A percentile compares a stretch with the other conserved stretches of the same genome.
Evolutionary conservation across 2,329 filamentous ascomycete species (phyloP).

Genomic region (Cercospora citrullina): DNA sequence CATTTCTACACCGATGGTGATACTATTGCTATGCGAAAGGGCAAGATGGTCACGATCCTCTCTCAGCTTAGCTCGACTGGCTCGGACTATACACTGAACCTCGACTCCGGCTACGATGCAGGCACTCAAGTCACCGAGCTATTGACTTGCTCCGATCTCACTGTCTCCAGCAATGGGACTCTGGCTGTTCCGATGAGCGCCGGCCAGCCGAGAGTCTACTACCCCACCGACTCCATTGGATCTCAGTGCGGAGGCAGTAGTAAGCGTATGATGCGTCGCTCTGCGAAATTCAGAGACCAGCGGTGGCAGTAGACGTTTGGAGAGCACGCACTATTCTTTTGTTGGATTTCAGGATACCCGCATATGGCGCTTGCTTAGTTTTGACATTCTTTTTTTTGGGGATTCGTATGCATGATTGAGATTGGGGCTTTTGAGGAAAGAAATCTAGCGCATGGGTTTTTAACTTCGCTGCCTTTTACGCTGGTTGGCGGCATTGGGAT

Average conservation of each 20-base stretch:
- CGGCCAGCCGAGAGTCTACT: conserved; percentile 42
- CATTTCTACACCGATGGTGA: conserved; percentile 44
- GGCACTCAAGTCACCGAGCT: conserved; percentile 43
- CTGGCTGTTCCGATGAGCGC: conserved; percentile 40
- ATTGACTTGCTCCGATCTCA: conserved; percentile 39
- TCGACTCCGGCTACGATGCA: conserved; percentile 34
- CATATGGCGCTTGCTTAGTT: background rate
- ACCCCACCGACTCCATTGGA: conserved; percentile 30
- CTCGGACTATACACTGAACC: conserved; percentile 30
- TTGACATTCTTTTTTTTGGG: background rate
- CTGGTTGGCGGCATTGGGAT: background rate
- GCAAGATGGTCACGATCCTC: conserved; percentile 45
- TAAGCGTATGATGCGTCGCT: background rate
- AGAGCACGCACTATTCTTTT: background rate
- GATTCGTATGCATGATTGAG: background rate
- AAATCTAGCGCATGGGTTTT: background rate
- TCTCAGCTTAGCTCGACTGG: conserved; percentile 36
- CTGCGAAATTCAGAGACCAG: background rate
- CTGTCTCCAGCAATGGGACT: conserved; percentile 32
- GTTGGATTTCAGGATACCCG: background rate
- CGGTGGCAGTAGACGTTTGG: background rate
- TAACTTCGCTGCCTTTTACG: background rate
- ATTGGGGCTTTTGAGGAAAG: background rate
- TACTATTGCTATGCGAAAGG: conserved; percentile 52
- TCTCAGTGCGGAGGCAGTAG: conserved; percentile 1